These are phyloP conservation scores for Agaricales sp. DNA, from an alignment of 1,284 basidiomycete species.

Conservation along the genomic window DNA sequence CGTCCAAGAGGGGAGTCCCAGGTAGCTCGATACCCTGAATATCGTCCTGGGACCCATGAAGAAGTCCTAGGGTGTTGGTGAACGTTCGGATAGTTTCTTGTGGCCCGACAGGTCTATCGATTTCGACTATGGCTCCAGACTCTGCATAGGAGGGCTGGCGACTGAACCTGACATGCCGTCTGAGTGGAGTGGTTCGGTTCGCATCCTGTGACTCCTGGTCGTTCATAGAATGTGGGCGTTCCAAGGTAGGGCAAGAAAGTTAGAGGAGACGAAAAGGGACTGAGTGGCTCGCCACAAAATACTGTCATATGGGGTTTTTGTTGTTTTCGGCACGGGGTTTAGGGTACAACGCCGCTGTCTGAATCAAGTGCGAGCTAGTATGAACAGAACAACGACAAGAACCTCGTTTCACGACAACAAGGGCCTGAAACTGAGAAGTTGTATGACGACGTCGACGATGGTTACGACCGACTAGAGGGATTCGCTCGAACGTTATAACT, in stretches of 20 bases:
- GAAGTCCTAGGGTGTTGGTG: background rate
- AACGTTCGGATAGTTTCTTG: background rate
- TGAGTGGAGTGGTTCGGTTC: too few species aligned
- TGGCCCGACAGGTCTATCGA: background rate
- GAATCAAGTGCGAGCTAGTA: background rate
- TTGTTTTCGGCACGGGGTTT: background rate
- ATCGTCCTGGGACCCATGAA: background rate
- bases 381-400: background rate
- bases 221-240: background rate
- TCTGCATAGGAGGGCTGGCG: background rate
- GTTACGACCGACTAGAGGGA: background rate
- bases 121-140: background rate
- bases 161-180: background rate
- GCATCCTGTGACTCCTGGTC: background rate
- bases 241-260: background rate
- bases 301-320: background rate
- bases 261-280: background rate
- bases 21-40: background rate
- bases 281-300: background rate
- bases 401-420: background rate
- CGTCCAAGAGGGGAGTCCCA: background rate
- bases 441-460: background rate
- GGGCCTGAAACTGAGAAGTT: background rate
- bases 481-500: background rate
- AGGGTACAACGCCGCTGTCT: background rate